Percentiles rank a stretch among this genome's conserved stretches.
Conservation (phyloP, 495 filamentous ascomycete genomes). For the Thozetella sp. region DNA sequence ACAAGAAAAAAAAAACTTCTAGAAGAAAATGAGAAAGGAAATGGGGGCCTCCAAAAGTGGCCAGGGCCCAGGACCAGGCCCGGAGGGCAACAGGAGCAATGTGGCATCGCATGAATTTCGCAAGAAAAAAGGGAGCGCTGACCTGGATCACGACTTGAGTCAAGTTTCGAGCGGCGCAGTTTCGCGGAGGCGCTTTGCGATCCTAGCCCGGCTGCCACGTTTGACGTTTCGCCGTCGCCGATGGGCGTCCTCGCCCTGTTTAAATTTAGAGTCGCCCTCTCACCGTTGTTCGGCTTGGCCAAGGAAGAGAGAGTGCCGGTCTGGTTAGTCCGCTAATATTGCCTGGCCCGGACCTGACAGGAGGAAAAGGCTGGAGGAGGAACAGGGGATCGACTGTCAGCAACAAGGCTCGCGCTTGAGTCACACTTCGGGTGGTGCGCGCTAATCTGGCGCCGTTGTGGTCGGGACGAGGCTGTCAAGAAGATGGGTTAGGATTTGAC, state of each 20-base stretch:
- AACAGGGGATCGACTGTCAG: too few relatives aligned
- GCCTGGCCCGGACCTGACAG: neutral
- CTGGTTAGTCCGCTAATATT: too few relatives aligned
- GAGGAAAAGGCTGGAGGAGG: neutral
- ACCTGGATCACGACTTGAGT: conserved; percentile 6
- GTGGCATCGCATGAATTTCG: conserved; percentile 6
- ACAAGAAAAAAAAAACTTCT: neutral
- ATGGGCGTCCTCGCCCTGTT: neutral
- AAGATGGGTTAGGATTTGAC: too few relatives aligned
- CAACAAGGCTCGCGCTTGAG: too few relatives aligned
- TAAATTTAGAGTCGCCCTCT: neutral
- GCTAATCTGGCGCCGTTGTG: neutral
- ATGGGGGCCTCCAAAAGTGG: neutral
- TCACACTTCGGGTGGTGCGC: neutral
- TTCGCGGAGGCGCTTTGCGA: neutral
- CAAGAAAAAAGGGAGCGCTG: conserved; percentile 3
- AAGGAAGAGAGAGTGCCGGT: too few relatives aligned
- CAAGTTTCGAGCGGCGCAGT: neutral
- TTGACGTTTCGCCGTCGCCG: conserved; percentile 8
- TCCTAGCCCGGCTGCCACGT: conserved; percentile 4
- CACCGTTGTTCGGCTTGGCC: too few relatives aligned
- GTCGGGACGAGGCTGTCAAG: too few relatives aligned
- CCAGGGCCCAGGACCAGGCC: neutral
- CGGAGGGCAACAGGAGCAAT: neutral
- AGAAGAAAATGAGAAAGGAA: conserved; percentile 2